Conservation (phyloP, 2,329 filamentous ascomycete genomes). For the Diaporthe ampelina region DNA sequence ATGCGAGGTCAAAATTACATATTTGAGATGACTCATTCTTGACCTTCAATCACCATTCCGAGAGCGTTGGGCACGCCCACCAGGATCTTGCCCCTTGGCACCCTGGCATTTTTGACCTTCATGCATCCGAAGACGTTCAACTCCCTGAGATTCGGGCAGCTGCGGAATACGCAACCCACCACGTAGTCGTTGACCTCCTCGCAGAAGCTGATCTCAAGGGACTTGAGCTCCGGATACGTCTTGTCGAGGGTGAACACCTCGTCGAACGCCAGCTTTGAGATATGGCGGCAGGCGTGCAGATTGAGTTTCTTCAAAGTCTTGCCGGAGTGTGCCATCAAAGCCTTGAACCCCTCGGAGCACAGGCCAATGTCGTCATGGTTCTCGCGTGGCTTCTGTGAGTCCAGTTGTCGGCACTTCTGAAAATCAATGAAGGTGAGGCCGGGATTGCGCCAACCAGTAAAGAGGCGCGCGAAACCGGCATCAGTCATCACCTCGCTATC, state of each 20-base stretch:
- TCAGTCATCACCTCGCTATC: constrained; percentile 84
- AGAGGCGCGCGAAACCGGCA: constrained; percentile 78
- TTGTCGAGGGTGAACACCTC: constrained; percentile 76
- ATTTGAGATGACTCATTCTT: constrained; percentile 43
- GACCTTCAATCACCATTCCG: constrained; percentile 72
- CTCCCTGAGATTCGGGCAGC: constrained; percentile 72
- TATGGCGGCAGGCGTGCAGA: constrained; percentile 87
- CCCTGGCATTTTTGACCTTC: constrained; percentile 67
- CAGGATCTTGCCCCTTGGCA: constrained; percentile 68
- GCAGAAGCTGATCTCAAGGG: constrained; percentile 85
- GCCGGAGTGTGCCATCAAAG: constrained; percentile 88
- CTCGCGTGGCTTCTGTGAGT: constrained; percentile 77
- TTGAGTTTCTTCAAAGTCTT: constrained; percentile 75
- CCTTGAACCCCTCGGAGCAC: constrained; percentile 80
- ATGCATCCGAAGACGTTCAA: constrained; percentile 77
- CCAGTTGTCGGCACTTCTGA: constrained; percentile 81
- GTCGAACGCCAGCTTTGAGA: constrained; percentile 79
- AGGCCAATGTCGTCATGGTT: constrained; percentile 78
- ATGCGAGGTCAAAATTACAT: neutral
- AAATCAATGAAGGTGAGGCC: constrained; percentile 80
- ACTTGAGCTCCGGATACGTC: constrained; percentile 75
- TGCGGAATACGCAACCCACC: constrained; percentile 73
- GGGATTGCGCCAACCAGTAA: constrained; percentile 81
- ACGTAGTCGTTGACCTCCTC: constrained; percentile 76
- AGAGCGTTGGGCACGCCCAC: constrained; percentile 71